Conservation (phyloP, 176 grass and related monocot species). For the Carex pumila region DNA sequence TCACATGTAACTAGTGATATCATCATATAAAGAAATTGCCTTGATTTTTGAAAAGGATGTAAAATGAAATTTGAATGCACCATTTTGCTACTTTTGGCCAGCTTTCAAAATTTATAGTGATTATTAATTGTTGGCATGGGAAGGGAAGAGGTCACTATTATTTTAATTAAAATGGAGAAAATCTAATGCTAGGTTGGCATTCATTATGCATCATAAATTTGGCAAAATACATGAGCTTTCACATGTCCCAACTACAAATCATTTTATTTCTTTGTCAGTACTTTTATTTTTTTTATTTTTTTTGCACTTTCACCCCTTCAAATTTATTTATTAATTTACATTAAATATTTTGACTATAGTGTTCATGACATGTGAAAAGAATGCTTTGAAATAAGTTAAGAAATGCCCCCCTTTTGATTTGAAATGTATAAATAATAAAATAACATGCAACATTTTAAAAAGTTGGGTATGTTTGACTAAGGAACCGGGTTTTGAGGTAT, state of each 20-base stretch:
- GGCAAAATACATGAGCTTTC: conserved; percentile 1
- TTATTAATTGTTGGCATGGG: neutral
- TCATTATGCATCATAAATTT: conserved; percentile 6
- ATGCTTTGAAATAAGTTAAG: neutral
- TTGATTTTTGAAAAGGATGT: neutral
- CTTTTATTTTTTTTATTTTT: neutral
- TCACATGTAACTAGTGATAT: neutral
- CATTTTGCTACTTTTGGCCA: neutral
- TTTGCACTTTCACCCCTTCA: neutral
- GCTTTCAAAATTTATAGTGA: neutral
- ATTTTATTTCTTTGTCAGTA: neutral
- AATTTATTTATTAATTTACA: neutral
- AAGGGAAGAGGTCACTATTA: neutral
- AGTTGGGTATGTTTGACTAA: neutral
- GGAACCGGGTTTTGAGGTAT: neutral
- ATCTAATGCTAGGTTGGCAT: conserved; percentile 1
- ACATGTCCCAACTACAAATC: conserved; percentile 8
- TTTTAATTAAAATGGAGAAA: neutral
- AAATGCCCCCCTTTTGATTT: neutral
- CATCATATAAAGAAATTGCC: neutral
- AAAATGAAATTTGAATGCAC: neutral
- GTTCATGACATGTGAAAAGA: neutral
- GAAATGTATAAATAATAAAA: no score
- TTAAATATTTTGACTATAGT: neutral
- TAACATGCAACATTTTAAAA: neutral